Base-by-base conservation (phyloP, 495 filamentous ascomycete genomes). In the Clohesyomyces aquaticus region DNA sequence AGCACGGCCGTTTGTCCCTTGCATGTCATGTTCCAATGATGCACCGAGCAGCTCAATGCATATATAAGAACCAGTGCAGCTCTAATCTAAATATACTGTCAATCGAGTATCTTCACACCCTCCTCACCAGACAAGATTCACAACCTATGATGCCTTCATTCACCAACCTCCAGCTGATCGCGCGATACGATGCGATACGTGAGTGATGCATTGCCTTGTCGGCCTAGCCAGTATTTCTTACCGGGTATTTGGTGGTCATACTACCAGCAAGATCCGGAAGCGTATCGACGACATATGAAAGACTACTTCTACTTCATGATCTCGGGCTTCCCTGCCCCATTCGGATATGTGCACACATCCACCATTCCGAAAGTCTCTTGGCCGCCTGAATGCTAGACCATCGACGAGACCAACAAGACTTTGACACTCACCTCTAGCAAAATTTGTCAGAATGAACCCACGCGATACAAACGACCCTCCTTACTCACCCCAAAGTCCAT, bases 301-400 rank as follows among this genome's bases (percentile, higher is more conserved):
- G 18, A 61, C 22, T 69, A 66, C 46, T 69, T 56, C 51, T 69
- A 69, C 45, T 69, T 69, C 54, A 65, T 66, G 42, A 43, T 69
- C 22, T 47, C 66, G 16, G 63, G 66, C 45, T 66, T 55, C 38
- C 28, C 32, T 22, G 42, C 14, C n/a, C 63, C 66, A 12, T 28
- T 69, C 3, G 63, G 66, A 3, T 69, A 69, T 28, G 56, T 47
- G 21, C 66, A 66, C 48, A 43, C 2, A 8, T 19, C 62, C 14
- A 61, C 59, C 42, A 25, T 69, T 41, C n/a, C 35, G 35, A 41
- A 41, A 41, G 35, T 41, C n/a, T n/a, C n/a, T 41, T 41, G 35
- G 14, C 52, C 23, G 57, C 26, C 22, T 1, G 16, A 45, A 10
- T 27, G n/a, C 25, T 60, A 45, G 45, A 27, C 12, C 23, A 52